phyloP scores from a whole-genome alignment of 805 yeast species.

The Saccharomyces eubayanus region DNA sequence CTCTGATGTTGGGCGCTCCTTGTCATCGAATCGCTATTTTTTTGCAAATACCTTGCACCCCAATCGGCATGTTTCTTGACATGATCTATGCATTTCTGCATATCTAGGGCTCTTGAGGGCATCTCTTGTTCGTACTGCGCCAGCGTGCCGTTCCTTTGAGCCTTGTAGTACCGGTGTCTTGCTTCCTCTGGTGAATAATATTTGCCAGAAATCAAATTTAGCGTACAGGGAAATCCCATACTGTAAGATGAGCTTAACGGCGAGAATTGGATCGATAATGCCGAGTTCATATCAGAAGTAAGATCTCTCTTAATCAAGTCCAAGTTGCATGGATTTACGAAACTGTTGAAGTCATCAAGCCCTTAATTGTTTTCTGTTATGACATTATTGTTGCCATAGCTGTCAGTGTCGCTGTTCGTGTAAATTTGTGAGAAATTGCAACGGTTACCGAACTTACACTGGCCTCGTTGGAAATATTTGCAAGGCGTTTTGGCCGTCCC shows the following conservation, averaged over 20 bases:
- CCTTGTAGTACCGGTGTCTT: slow-evolving; percentile 39
- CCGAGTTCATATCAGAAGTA: slow-evolving; percentile 15
- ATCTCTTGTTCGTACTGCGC: slow-evolving; percentile 36
- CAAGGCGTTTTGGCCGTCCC: slow-evolving; percentile 32
- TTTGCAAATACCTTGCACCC: slow-evolving; percentile 53
- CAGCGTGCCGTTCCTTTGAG: slow-evolving; percentile 32
- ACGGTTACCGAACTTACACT: slow-evolving; percentile 36
- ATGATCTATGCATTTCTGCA: slow-evolving; percentile 35
- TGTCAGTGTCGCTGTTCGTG: slow-evolving; percentile 9
- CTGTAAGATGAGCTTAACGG: slow-evolving; percentile 42
- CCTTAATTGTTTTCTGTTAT: slow-evolving; percentile 6
- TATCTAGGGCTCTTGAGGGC: slow-evolving; percentile 38
- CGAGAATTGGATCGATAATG: slow-evolving; percentile 19
- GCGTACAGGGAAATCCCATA: slow-evolving; percentile 39
- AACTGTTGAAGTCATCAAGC: slow-evolving; percentile 15
- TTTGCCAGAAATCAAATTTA: slow-evolving; percentile 42
- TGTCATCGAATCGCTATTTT: slow-evolving; percentile 31
- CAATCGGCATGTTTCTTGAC: slow-evolving; percentile 35
- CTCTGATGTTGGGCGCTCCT: slow-evolving; percentile 18
- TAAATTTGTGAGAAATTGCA: slow-evolving; percentile 40
- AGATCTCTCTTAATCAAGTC: slow-evolving; percentile 26
- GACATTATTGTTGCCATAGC: slow-evolving; percentile 6
- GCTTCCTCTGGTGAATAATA: slow-evolving; percentile 49
- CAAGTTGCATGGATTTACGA: slow-evolving; percentile 19
- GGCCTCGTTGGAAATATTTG: slow-evolving; percentile 37